These are phyloP conservation scores for Diplodia sapinea DNA, from an alignment of 2,329 filamentous ascomycete genomes.

Conservation along the genomic window DNA sequence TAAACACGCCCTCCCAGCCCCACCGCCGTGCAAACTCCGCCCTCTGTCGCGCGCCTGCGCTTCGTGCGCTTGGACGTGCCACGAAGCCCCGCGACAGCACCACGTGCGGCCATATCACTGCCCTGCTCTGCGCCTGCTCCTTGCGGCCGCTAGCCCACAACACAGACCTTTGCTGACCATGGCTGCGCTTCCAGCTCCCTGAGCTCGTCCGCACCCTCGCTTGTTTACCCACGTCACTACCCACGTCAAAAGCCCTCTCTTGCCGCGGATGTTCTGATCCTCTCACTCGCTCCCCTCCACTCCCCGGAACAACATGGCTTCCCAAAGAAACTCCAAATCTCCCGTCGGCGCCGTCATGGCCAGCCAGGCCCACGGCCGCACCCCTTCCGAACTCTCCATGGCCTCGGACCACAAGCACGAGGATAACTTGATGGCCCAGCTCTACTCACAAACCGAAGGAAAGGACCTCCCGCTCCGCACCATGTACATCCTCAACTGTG, in stretches of 20 bases:
- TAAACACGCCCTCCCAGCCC: constrained; percentile 12
- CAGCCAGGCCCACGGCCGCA: constrained; percentile 36
- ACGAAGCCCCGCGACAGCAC: constrained; percentile 20
- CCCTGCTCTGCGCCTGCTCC: constrained; percentile 17
- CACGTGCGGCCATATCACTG: constrained; percentile 9
- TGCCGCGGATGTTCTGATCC: constrained; percentile 24
- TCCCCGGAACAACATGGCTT: constrained; percentile 21
- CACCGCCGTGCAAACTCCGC: constrained; percentile 18
- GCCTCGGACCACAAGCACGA: constrained; percentile 34
- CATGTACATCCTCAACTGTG: constrained; percentile 71
- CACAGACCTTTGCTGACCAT: constrained; percentile 22
- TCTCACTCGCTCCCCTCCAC: not conserved
- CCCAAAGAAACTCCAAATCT: constrained; percentile 22
- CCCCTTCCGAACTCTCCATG: constrained; percentile 45
- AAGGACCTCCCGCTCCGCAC: constrained; percentile 71
- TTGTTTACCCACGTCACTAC: constrained; percentile 16
- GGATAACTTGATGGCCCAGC: constrained; percentile 55
- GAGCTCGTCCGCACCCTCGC: constrained; percentile 15
- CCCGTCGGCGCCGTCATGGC: constrained; percentile 23
- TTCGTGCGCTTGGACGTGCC: constrained; percentile 22
- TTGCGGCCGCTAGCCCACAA: constrained; percentile 23
- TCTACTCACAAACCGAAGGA: constrained; percentile 62
- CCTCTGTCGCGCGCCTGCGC: constrained; percentile 17
- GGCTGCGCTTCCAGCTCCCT: constrained; percentile 23
- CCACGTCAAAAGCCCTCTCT: constrained; percentile 22